Conservation (phyloP, 164 flowering plant species). For the Magnolia kwangsiensis region DNA sequence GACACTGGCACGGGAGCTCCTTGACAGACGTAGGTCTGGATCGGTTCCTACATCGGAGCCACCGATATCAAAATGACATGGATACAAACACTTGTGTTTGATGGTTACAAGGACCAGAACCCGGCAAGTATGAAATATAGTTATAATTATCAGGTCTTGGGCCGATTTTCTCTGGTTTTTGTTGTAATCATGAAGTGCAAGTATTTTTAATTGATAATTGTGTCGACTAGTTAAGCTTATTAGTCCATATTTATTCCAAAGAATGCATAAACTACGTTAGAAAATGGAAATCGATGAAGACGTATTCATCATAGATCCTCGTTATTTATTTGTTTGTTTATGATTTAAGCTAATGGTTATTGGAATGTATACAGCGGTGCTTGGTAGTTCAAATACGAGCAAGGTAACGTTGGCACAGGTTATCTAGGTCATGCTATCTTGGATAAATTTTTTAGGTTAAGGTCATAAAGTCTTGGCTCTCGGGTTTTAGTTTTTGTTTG, state of each 20-base stretch:
- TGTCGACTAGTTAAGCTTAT: neutral
- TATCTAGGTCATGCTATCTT: too few species aligned
- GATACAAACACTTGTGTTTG: neutral
- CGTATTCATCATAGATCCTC: neutral
- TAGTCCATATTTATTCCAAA: neutral
- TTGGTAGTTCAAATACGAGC: too few species aligned
- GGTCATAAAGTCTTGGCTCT: too few species aligned
- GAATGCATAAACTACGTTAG: neutral
- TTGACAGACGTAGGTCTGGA: slow-evolving; percentile 45
- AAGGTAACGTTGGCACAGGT: too few species aligned
- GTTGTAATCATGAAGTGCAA: neutral
- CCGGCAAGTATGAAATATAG: neutral
- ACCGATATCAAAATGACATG: slow-evolving; percentile 29
- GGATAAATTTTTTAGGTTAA: too few species aligned
- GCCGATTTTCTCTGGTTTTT: neutral
- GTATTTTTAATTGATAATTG: neutral
- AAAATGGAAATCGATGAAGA: neutral
- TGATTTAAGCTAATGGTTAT: neutral
- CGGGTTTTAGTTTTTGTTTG: too few species aligned
- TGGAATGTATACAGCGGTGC: neutral
- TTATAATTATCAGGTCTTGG: neutral
- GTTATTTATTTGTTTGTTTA: neutral
- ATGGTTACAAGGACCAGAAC: neutral
- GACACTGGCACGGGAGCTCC: slow-evolving; percentile 52
- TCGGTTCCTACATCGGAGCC: slow-evolving; percentile 28